Evolutionary conservation across 2,329 filamentous ascomycete species (phyloP), one percentile per base, ranked within the genome.

Genomic region (Penicillium frequentans): DNA sequence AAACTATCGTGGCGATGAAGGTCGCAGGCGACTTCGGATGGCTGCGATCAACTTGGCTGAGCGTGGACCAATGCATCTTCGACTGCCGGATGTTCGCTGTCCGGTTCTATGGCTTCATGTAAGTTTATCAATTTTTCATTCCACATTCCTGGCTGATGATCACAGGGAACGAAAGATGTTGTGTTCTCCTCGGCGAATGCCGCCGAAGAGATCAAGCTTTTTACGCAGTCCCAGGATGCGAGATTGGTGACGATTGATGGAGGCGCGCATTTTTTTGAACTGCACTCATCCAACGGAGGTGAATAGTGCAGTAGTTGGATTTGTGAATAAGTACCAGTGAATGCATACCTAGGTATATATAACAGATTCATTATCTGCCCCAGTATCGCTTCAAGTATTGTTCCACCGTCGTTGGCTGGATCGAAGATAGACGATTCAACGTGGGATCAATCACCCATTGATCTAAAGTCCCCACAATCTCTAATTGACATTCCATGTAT

Each of bases 91-190:
- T 67, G 70, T 84, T 4, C 67, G 63, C 45, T 82, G 81, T 67
- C 82, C 81, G 0, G 80, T 84, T 2, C 62, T 79, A 48, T 83
- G 81, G 81, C 56, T 83, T 56, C 66, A 79, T 66, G 78, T 81
- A 45, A 16, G 49, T 31, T 1, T 24, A 19, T 33, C 3, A 5
- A 19, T 23, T 7, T n/a, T 3, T 8, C 1, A 23, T 29, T 35
- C 10, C 3, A 4, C 16, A 3, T 11, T 14, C 23, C 37, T 56
- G 39, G 50, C 19, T 45, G 13, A 29, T 21, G 16, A 5, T 11
- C 23, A 3, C 45, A 68, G 64, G 66, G 66, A 3, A 64, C 62
- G 14, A 50, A 64, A 16, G 66, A 68, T 47, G 61, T 51, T 1
- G 63, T 61, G 0, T 64, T 54, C 46, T 56, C 55, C 0, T 24